These are phyloP conservation scores for Fusarium burgessii DNA, from an alignment of 2,329 filamentous ascomycete genomes.

Conservation along the genomic window DNA sequence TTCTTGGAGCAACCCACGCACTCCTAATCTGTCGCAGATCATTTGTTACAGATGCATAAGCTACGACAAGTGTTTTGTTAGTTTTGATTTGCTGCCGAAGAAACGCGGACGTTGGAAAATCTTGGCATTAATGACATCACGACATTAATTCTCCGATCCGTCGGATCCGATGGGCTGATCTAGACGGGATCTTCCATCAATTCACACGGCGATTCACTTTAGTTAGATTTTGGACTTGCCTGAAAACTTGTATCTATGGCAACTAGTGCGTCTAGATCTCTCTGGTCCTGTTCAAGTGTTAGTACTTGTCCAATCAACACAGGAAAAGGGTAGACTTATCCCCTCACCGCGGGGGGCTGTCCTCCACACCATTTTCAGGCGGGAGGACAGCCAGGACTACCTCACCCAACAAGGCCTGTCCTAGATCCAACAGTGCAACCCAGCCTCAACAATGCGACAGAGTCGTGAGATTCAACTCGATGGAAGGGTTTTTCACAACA, in stretches of 20 bases:
- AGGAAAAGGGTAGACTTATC: conserved; percentile 60
- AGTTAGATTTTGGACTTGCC: neutral
- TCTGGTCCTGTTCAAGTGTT: conserved; percentile 44
- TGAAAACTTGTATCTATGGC: neutral
- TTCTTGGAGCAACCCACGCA: conserved; percentile 23
- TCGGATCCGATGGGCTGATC: conserved; percentile 15
- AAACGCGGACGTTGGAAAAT: conserved; percentile 1
- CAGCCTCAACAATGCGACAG: conserved; percentile 30
- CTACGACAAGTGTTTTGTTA: neutral
- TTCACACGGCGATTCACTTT: conserved; percentile 12
- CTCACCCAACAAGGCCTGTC: conserved; percentile 46
- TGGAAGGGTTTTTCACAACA: conserved; percentile 34
- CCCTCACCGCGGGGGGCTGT: conserved; percentile 59
- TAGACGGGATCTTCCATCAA: conserved; percentile 4
- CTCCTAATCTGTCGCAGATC: conserved; percentile 4
- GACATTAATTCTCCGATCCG: conserved; percentile 4
- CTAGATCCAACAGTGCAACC: conserved; percentile 41
- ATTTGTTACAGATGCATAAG: conserved; percentile 21
- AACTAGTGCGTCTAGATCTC: neutral
- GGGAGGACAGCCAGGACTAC: conserved; percentile 63
- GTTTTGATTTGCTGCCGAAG: neutral
- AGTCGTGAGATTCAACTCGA: conserved; percentile 4
- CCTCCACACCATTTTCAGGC: conserved; percentile 63
- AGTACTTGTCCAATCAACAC: conserved; percentile 34
- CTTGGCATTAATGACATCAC: conserved; percentile 36